Evolutionary conservation across 2,329 filamentous ascomycete species (phyloP).

Genomic region (Colletotrichum sp.): DNA sequence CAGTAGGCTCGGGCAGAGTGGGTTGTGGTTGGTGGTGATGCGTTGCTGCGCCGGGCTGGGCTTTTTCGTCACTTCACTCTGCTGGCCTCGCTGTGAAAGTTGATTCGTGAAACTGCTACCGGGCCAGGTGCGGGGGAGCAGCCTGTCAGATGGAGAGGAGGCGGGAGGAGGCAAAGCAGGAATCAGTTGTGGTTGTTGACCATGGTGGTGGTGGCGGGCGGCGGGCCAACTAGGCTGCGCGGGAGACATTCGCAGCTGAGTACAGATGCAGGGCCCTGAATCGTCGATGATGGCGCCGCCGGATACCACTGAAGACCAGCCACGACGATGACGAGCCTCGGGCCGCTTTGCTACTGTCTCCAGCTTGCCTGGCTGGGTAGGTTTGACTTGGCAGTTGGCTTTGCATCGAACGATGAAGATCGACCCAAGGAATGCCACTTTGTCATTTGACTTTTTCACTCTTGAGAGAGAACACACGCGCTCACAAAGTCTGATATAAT

Average conservation of each 20-base stretch:
- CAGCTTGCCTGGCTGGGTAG: not conserved
- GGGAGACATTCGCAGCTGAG: not conserved
- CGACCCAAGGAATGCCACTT: not conserved
- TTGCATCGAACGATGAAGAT: not conserved
- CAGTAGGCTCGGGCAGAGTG: not conserved
- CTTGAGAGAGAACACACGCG: not conserved
- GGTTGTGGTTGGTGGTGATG: conserved; percentile 3
- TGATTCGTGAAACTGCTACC: conserved; percentile 10
- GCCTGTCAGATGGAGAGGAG: conserved; percentile 2
- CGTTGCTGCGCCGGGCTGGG: conserved; percentile 9
- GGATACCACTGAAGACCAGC: not conserved
- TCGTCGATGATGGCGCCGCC: not conserved
- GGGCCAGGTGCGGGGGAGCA: conserved; percentile 5
- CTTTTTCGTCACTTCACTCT: not conserved
- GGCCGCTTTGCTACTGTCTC: not conserved
- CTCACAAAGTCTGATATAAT: not conserved
- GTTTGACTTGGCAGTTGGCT: not conserved
- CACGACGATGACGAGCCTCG: conserved; percentile 4
- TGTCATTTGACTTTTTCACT: not conserved
- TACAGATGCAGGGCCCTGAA: not conserved
- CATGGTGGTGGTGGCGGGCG: not conserved
- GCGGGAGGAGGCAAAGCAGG: not conserved
- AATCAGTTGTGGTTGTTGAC: not conserved
- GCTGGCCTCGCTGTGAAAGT: not conserved
- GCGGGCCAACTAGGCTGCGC: not conserved